Evolutionary conservation across 768 basidiomycete species (phyloP), one percentile per base, ranked within the genome.

Genomic region (Leccinum longicurvipes): DNA sequence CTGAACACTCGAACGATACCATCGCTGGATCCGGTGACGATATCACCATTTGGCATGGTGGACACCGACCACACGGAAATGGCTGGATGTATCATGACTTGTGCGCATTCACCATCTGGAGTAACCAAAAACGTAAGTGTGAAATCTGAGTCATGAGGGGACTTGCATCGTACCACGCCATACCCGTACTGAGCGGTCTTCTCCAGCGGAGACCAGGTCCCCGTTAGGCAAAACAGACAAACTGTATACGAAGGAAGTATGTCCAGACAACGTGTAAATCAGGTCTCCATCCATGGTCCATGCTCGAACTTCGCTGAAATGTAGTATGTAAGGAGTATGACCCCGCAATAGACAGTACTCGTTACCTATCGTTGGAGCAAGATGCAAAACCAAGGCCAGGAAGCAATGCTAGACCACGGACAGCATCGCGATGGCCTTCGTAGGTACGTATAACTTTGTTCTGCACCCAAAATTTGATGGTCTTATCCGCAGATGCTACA

Each of bases 31-130:
- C 96, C 95, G 50, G 89, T 93, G 46, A 92, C 89, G 61, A 99
- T 90, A 69, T 98, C 96, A 31, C 90, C 86, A 58, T 93, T 93
- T 1, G 91, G 86, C 79, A 93, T 85, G 6, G 85, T 80, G 1
- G 91, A 86, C 15, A 96, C 91, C 3, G 90, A 76, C 97, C 97
- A 99, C 2, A 99, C 91, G n/a, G 96, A 98, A 54, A 96, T 91
- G 8, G 93, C 93, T 7, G 97, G 94, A 66, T 97, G 93, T 10
- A 91, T 82, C 57, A 99, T 84, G 10, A 88, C 89, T 71, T 99
- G 96, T 6, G 81, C 72, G 61, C 91, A 91, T 70, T 93, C 91
- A 14, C 91, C 94, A 60, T 93, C 95, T 91, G 61, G 29, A 36
- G 47, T 57, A 19, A 34, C 42, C 44, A 44, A 42, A 25, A 19